These are phyloP conservation scores for Yarrowia yakushimensis DNA, from an alignment of 805 yeast genomes.

Conservation along the genomic window DNA sequence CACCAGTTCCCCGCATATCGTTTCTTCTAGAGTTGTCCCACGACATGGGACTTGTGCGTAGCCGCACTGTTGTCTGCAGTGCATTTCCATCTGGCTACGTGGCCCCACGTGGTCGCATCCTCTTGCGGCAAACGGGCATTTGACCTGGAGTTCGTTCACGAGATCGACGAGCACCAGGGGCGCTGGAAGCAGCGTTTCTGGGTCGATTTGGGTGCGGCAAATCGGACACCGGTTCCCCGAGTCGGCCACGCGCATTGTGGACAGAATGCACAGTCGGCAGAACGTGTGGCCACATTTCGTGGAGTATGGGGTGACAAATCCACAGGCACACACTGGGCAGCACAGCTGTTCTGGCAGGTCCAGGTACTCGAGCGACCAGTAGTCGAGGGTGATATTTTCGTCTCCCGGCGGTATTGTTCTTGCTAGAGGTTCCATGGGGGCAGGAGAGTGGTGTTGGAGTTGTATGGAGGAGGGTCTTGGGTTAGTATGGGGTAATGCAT, in stretches of 20 bases:
- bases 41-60: slow-evolving; percentile 43
- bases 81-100: slow-evolving; percentile 56
- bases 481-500: slow-evolving; percentile 10
- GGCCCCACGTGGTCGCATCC: slow-evolving; percentile 59
- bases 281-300: slow-evolving; percentile 69
- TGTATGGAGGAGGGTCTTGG: background rate
- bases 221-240: slow-evolving; percentile 21
- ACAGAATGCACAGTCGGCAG: slow-evolving; percentile 51
- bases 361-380: slow-evolving; percentile 34
- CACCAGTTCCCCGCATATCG: background rate
- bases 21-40: slow-evolving; percentile 8
- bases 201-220: slow-evolving; percentile 11
- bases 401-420: slow-evolving; percentile 8
- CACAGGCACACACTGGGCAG: slow-evolving; percentile 68
- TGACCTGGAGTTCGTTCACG: slow-evolving; percentile 57
- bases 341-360: slow-evolving; percentile 33
- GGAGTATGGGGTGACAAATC: slow-evolving; percentile 57
- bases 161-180: slow-evolving; percentile 59
- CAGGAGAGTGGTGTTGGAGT: background rate
- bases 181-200: slow-evolving; percentile 38
- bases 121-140: slow-evolving; percentile 49
- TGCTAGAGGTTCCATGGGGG: background rate
- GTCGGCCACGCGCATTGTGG: slow-evolving; percentile 29
- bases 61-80: slow-evolving; percentile 44
- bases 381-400: slow-evolving; percentile 31